Percentiles rank a stretch among this genome's conserved stretches.
phyloP scores from a whole-genome alignment of 495 filamentous ascomycete species.

The Penicillium flavigenum region DNA sequence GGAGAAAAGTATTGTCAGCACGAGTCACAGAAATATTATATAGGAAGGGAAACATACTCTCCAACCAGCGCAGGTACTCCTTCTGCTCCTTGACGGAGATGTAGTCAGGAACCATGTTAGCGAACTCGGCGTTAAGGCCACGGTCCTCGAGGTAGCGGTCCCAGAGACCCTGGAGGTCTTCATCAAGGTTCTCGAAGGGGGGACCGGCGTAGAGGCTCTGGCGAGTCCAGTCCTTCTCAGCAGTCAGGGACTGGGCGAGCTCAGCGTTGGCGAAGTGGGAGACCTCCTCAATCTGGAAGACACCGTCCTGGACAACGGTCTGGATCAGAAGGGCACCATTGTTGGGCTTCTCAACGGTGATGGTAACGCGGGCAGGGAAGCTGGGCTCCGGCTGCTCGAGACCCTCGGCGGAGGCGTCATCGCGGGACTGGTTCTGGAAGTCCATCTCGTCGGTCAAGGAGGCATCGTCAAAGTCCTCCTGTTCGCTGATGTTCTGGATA shows the following conservation, averaged over 20 bases:
- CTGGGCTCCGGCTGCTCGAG: conserved; percentile 55
- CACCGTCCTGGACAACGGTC: conserved; percentile 80
- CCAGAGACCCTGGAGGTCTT: conserved; percentile 87
- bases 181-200: conserved; percentile 89
- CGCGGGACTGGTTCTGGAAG: conserved; percentile 51
- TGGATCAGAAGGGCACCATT: conserved; percentile 84
- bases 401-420: conserved; percentile 53
- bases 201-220: conserved; percentile 85
- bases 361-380: conserved; percentile 80
- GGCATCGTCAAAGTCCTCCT: conserved; percentile 52
- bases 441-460: conserved; percentile 50
- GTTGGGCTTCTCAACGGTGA: conserved; percentile 80
- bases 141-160: conserved; percentile 95
- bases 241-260: conserved; percentile 63
- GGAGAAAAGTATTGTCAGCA: conserved; percentile 17
- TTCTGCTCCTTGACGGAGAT: conserved; percentile 99
- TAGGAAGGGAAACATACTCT: conserved; percentile 52
- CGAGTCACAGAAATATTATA: not conserved
- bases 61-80: conserved; percentile 92
- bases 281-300: conserved; percentile 86
- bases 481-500: conserved; percentile 68
- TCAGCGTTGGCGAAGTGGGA: conserved; percentile 77
- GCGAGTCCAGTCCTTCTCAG: conserved; percentile 66
- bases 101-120: conserved; percentile 91
- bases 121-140: conserved; percentile 83